Conservation (phyloP, 305 asterid genomes). For the Lippia alba region DNA sequence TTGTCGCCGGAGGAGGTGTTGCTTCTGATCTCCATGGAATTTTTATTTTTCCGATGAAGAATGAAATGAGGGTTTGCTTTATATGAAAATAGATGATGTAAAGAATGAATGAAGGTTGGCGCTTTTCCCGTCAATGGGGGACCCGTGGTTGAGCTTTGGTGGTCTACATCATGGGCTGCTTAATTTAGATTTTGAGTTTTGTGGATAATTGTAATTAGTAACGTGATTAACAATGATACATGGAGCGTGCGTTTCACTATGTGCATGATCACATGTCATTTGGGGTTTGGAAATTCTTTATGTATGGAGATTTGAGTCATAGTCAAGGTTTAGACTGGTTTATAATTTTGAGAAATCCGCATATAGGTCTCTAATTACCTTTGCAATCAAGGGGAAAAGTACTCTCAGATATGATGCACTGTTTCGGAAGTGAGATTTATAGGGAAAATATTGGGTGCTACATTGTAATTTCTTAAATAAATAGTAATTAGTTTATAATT, state of each 20-base stretch:
- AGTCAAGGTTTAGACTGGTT: background rate
- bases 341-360: too few species aligned
- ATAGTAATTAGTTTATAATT: too few species aligned
- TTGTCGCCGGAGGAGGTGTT: constrained; percentile 47
- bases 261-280: constrained; percentile 23
- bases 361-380: too few species aligned
- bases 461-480: too few species aligned
- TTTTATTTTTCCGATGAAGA: background rate
- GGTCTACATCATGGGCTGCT: constrained; percentile 43
- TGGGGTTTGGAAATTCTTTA: background rate
- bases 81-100: constrained; percentile 38
- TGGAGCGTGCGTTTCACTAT: constrained; percentile 48
- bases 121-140: constrained; percentile 46
- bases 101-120: constrained; percentile 44
- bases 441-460: too few species aligned
- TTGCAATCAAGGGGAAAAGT: too few species aligned
- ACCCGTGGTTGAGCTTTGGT: constrained; percentile 42
- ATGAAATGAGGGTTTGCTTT: background rate
- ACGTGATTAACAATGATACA: constrained; percentile 47
- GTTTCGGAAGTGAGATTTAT: too few species aligned
- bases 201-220: background rate
- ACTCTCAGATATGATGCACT: too few species aligned
- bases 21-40: constrained; percentile 48
- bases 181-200: constrained; percentile 26
- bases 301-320: background rate